Evolutionary conservation across 441 rosid genomes (phyloP), one percentile per base, ranked within the genome.

Genomic region (Syzygium syzygioides): DNA sequence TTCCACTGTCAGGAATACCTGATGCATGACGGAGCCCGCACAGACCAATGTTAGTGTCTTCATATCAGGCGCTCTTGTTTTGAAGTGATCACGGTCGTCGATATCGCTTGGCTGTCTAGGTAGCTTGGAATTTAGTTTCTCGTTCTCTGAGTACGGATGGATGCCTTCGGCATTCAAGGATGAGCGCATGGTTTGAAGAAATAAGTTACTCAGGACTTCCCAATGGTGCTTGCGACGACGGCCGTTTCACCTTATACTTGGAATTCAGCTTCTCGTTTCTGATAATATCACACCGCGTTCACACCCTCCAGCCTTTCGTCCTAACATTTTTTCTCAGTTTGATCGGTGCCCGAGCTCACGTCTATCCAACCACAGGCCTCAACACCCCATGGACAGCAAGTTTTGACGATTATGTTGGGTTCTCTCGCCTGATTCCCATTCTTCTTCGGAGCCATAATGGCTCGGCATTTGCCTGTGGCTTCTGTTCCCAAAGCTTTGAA

Each of bases 21-120:
- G 54, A 52, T 52, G 48, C 48, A 57, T 11, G 62, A 25, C 0
- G n/a, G 62, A 13, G n/a, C 62, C 0, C 0, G 62, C n/a, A n/a
- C 18, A 62, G 28, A 14, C 68, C 19, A 62, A n/a, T 62, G 9
- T n/a, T 1, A 14, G 34, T 14, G 3, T 14, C 68, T 62, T 62
- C 68, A 62, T 32, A 9, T 62, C 34, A n/a, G 34, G 34, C 9
- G 10, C 9, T n/a, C 34, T n/a, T 7, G 34, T 30, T 64, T 30
- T 0, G 1, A 15, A 15, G 19, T 0, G 32, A 32, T 66, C 6
- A 32, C 1, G 9, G 26, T 12, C 48, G 7, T 1, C 79, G 6
- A 32, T 19, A 9, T 34, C 13, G 1, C 48, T 32, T 9, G 7
- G 14, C 79, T 19, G 0, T 32, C 48, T 32, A 19, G 25, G 25